phyloP scores from a whole-genome alignment of 225 moss, liverwort and hornwort genomes.

The Takakia lepidozioides region DNA sequence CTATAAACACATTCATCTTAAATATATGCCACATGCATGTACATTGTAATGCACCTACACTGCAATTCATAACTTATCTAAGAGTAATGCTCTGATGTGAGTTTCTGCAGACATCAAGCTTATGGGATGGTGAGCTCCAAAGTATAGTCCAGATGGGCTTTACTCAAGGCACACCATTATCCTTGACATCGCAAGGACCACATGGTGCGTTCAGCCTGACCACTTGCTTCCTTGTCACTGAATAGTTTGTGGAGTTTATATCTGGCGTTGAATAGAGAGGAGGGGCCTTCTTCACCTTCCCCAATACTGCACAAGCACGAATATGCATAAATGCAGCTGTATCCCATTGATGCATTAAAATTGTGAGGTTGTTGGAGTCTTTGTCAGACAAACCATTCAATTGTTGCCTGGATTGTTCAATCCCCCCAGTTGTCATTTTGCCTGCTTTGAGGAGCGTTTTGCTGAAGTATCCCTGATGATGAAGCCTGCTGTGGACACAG shows the following conservation, averaged over 20 bases:
- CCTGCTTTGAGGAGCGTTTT: no score
- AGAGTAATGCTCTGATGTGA: no score
- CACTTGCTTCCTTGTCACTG: neutral
- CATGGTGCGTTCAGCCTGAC: neutral
- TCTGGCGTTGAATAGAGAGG: neutral
- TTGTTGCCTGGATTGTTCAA: neutral
- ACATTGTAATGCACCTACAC: no score
- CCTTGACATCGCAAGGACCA: conserved; percentile 6
- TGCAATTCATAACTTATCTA: no score
- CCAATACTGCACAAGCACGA: neutral
- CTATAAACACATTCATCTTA: no score
- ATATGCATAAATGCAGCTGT: no score
- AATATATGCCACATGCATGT: no score
- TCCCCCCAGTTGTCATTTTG: neutral
- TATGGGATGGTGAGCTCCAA: conserved; percentile 18
- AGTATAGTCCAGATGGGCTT: conserved; percentile 15
- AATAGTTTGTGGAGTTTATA: neutral
- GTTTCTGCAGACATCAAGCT: conserved; percentile 4
- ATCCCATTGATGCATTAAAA: no score
- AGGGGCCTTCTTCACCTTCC: neutral
- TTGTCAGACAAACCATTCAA: neutral
- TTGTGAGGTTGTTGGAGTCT: no score
- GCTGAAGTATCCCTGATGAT: neutral
- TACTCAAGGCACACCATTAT: conserved; percentile 1
- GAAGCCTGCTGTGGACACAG: conserved; percentile 1